Evolutionary conservation across 148 eudicot species (phyloP), one percentile per base, ranked within the genome.

Genomic region (Amaranthus palmeri): DNA sequence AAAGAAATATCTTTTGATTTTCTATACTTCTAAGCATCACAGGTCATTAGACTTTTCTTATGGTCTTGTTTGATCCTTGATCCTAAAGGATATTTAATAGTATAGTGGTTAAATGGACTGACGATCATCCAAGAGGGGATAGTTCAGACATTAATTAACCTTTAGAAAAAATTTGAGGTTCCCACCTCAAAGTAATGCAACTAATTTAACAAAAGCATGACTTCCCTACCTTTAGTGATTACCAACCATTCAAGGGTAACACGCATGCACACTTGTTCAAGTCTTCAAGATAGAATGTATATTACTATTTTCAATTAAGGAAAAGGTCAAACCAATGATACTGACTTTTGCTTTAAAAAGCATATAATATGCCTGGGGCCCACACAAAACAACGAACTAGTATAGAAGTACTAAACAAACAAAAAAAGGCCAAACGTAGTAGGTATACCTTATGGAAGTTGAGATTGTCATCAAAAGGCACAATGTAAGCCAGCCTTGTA

Each of bases 401-500:
- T 25, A 25, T 25, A 25, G 36, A 25, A 25, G 36, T 52, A 61
- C 44, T 42, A 11, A 66, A 46, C 64, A 75, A 80, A 77, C 64
- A 65, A 40, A 61, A 57, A 59, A 61, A 74, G 17, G 12, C 12
- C 61, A 68, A 44, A 57, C 51, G 47, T 46, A 56, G 76, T 40
- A 25, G 54, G 65, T 56, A 49, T 89, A 95, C 99, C 97, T 96
- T 92, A 69, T 96, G 99, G 72, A 96, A 96, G 85, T 96, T 96
- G 82, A 96, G 90, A 69, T 90, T 96, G 84, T 96, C 99, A 63
- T 96, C 93, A 65, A 96, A 90, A 11, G 99, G 97, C 68, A 96
- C 80, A 75, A 79, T 71, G 68, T 77, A 81, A 58, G 89, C 87
- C 79, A 96, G 56, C 79, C 81, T 88, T 54, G 96, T 90, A 18